Base-by-base conservation (phyloP, 441 rosid genomes). In the Erodium texanum region DNA sequence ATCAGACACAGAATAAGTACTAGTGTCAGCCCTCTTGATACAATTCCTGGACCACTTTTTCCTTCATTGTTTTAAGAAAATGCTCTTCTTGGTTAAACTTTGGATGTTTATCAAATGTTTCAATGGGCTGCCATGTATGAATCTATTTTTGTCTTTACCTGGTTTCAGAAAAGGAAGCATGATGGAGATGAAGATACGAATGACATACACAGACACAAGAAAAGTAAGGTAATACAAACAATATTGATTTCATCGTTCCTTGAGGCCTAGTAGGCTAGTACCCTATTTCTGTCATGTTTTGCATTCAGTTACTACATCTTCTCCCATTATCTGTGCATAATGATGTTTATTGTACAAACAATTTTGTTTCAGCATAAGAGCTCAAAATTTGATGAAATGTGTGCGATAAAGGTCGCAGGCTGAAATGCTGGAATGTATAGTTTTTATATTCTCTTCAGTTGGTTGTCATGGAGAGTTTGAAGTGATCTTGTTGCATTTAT, bases 331-430 rank as follows among this genome's bases (percentile, higher is more conserved):
- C 19, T 16, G 14, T 48, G 16, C 27, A 0, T 79, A 62, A 80
- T 71, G 64, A 27, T 34, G 56, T 12, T 4, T 29, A 34, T 36
- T 68, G 14, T 67, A 1, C 29, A 9, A 34, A 34, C 68, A 45
- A 20, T 64, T 66, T 67, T 45, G 23, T 76, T 77, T 69, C 89
- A 93, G 99, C 96, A 87, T 78, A 93, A 82, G 75, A 89, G 92
- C 81, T 89, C 97, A 45, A 93, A 87, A 82, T 81, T 87, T 64
- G 97, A 91, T 77, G 97, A 93, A 78, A 77, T 88, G 78, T 93
- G 96, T 72, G 93, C 82, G 38, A 86, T 91, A 76, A 89, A 84
- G 83, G 99, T 87, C 79, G 92, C 87, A 65, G 96, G 97, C 85
- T 93, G 84, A 87, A 79, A 72, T 50, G 18, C 32, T 70, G 76